phyloP scores from a whole-genome alignment of 1,284 basidiomycete species.

The Phellinidium pouzarii region DNA sequence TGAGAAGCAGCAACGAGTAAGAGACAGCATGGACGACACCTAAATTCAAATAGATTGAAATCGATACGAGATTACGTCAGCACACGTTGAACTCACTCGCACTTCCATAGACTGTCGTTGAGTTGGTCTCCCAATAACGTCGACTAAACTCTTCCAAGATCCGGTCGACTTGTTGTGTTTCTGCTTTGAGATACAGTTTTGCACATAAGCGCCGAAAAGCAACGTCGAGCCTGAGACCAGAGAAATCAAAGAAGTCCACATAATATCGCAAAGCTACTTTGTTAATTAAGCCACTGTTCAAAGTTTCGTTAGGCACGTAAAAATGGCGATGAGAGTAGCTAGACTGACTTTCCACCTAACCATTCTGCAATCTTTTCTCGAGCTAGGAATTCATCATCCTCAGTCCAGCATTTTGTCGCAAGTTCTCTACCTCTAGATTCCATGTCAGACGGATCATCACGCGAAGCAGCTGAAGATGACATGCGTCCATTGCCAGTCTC shows the following conservation, averaged over 20 bases:
- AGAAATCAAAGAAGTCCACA: slow-evolving; percentile 88
- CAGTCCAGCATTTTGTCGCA: slow-evolving; percentile 79
- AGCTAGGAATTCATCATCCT: slow-evolving; percentile 77
- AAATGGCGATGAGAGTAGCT: neutral
- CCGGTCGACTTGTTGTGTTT: slow-evolving; percentile 97
- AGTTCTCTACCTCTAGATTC: slow-evolving; percentile 66
- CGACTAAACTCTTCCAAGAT: slow-evolving; percentile 89
- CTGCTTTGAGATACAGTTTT: slow-evolving; percentile 89
- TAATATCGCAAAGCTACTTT: slow-evolving; percentile 72
- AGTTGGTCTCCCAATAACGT: slow-evolving; percentile 90
- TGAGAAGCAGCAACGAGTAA: slow-evolving; percentile 90
- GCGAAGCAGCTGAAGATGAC: slow-evolving; percentile 32
- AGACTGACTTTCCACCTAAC: slow-evolving; percentile 81
- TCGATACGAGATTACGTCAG: slow-evolving; percentile 16
- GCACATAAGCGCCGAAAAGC: slow-evolving; percentile 88
- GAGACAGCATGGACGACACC: slow-evolving; percentile 90
- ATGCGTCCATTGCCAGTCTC: slow-evolving; percentile 22
- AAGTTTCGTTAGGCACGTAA: neutral
- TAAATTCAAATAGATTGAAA: slow-evolving; percentile 25
- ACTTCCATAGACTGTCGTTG: slow-evolving; percentile 70
- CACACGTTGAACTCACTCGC: slow-evolving; percentile 50
- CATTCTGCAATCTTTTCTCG: slow-evolving; percentile 95
- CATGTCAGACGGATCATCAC: slow-evolving; percentile 45
- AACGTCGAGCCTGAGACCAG: slow-evolving; percentile 72
- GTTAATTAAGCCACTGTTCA: slow-evolving; percentile 64